phyloP scores from a whole-genome alignment of 768 basidiomycete species.

The Mycena capillaripes region DNA sequence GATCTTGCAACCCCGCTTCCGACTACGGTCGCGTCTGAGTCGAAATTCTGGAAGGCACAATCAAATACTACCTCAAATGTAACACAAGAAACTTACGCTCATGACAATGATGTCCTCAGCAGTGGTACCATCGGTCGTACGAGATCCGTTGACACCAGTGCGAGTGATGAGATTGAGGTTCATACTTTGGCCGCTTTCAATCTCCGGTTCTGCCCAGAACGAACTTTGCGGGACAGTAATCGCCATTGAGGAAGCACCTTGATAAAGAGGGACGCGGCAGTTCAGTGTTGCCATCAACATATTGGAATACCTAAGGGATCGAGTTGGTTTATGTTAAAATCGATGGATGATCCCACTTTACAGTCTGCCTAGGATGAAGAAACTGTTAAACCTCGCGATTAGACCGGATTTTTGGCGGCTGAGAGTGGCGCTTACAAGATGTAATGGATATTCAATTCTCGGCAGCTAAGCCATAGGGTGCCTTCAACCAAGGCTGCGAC shows the following conservation, averaged over 20 bases:
- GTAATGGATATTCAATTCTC: conserved; percentile 34
- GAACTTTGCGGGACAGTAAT: conserved; percentile 4
- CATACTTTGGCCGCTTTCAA: conserved; percentile 6
- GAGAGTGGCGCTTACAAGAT: conserved; percentile 29
- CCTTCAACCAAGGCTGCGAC: conserved; percentile 30
- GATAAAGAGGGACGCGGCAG: conserved; percentile 18
- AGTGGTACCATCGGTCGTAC: neutral
- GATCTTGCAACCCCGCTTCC: neutral
- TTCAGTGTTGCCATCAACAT: conserved; percentile 31
- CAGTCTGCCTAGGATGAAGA: conserved; percentile 33
- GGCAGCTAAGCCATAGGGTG: conserved; percentile 31
- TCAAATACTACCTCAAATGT: conserved; percentile 11
- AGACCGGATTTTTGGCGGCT: neutral
- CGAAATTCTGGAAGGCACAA: conserved; percentile 9
- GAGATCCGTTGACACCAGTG: neutral
- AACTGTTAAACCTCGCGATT: conserved; percentile 21
- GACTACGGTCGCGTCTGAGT: neutral
- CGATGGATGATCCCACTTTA: conserved; percentile 16
- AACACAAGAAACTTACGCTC: conserved; percentile 16
- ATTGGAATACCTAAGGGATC: conserved; percentile 26
- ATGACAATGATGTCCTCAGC: neutral
- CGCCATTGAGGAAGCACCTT: neutral
- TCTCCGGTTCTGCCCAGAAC: conserved; percentile 12
- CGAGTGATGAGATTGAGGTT: neutral
- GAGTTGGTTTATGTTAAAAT: neutral